These are phyloP conservation scores for Termitomyces sp. DNA, from an alignment of 1,284 basidiomycete species.

Conservation along the genomic window DNA sequence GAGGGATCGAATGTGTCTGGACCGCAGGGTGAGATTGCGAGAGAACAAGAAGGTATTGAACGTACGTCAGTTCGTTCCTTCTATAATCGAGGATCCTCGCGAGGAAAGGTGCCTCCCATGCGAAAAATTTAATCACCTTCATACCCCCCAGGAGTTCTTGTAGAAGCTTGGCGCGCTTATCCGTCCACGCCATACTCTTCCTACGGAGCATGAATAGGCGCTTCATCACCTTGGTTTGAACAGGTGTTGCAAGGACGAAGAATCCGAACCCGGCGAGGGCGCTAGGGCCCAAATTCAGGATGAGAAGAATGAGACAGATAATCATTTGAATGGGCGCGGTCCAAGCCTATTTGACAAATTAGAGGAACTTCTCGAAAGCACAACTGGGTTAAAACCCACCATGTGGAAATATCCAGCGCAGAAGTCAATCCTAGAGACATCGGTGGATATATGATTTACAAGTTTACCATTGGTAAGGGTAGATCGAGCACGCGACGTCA, in stretches of 20 bases:
- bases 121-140: constrained; percentile 87
- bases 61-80: constrained; percentile 65
- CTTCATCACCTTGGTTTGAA: constrained; percentile 75
- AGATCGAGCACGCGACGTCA: constrained; percentile 80
- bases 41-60: constrained; percentile 1
- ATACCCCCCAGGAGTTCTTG: constrained; percentile 84
- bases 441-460: constrained; percentile 92
- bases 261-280: constrained; percentile 83
- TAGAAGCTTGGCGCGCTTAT: constrained; percentile 78
- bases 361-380: neutral
- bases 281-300: constrained; percentile 72
- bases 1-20: constrained; percentile 68
- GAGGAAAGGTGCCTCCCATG: constrained; percentile 77
- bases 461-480: constrained; percentile 82
- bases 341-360: constrained; percentile 42
- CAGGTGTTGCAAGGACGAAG: constrained; percentile 55
- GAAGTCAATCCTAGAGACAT: constrained; percentile 89
- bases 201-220: constrained; percentile 66
- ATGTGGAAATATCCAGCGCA: constrained; percentile 81
- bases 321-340: constrained; percentile 69
- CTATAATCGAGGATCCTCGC: constrained; percentile 69
- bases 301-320: constrained; percentile 66
- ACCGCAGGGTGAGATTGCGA: constrained; percentile 1
- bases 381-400: constrained; percentile 43
- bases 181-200: constrained; percentile 88